Conservation (phyloP, 768 basidiomycete species). For the Xerocomellus intermedius region DNA sequence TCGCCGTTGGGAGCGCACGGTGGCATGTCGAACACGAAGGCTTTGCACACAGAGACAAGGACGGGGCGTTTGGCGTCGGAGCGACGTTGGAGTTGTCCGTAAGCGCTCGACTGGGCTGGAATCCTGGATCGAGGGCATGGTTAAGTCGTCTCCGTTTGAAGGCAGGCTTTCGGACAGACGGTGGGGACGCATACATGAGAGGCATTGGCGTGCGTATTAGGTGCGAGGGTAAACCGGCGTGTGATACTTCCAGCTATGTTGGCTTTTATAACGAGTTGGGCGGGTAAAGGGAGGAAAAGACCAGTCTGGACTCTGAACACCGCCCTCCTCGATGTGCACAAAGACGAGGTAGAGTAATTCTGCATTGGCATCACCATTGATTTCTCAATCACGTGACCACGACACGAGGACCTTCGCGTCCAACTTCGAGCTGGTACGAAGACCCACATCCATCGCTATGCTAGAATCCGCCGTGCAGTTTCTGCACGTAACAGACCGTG, state of each 20-base stretch:
- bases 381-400: slow-evolving; percentile 27
- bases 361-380: slow-evolving; percentile 8
- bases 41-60: slow-evolving; percentile 9
- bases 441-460: no score
- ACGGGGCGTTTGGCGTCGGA: neutral
- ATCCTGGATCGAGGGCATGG: slow-evolving; percentile 14
- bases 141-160: slow-evolving; percentile 30
- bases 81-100: slow-evolving; percentile 21
- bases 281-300: neutral
- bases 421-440: no score
- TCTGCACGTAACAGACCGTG: no score
- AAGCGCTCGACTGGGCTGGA: slow-evolving; percentile 12
- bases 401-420: slow-evolving; percentile 20
- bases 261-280: neutral
- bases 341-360: neutral
- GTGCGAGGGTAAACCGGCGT: neutral
- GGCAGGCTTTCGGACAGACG: slow-evolving; percentile 16
- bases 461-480: no score
- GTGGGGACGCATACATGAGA: slow-evolving; percentile 9
- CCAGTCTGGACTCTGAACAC: neutral
- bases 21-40: slow-evolving; percentile 32
- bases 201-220: slow-evolving; percentile 16
- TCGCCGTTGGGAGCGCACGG: slow-evolving; percentile 23
- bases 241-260: neutral
- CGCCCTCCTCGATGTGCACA: neutral